Base-by-base conservation (phyloP, 164 flowering plant species). In the Houttuynia cordata region DNA sequence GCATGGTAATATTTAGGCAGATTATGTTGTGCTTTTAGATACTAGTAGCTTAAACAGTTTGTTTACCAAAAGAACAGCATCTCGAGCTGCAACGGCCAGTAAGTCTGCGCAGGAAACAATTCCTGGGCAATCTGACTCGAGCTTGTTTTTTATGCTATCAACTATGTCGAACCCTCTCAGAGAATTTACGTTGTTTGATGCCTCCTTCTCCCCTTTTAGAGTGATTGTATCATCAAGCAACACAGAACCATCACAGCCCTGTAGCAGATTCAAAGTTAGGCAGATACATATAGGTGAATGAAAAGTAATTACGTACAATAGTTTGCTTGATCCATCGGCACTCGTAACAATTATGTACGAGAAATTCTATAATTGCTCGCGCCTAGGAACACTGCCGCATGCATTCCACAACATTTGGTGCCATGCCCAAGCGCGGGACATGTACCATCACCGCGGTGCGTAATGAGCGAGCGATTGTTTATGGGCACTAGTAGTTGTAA, bases 161-260 rank as follows among this genome's bases (percentile, higher is more conserved):
- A 93, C 64, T 49, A 86, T 58, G 20, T 68, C 68, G 70, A 79
- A 87, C 10, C 98, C 98, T 67, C 77, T 75, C 25, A 93, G 42
- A 12, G 98, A 85, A 66, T 84, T 22, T 20, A 57, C 55, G 54
- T 84, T 90, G 10, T 67, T 59, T 12, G 78, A 20, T 52, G 98
- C 91, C 24, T 51, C 73, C 73, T 92, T 89, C 71, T 93, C 98
- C 39, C 98, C 95, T 71, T 78, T 51, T 6, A 89, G 69, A 42
- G 85, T 80, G 54, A 72, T 50, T 20, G 97, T 87, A 70, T 89
- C 96, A 5, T 93, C 98, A 6, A 93, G 76, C 76, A 93, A 71
- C 60, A 93, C 79, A 23, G 98, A 93, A 9, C 83, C 98, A 65
- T 93, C 98, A 14, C 98, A 93, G 2, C 98, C 98, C 98, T 93